Conservation (phyloP, 2,329 filamentous ascomycete species). For the Cadophora luteo-olivacea region DNA sequence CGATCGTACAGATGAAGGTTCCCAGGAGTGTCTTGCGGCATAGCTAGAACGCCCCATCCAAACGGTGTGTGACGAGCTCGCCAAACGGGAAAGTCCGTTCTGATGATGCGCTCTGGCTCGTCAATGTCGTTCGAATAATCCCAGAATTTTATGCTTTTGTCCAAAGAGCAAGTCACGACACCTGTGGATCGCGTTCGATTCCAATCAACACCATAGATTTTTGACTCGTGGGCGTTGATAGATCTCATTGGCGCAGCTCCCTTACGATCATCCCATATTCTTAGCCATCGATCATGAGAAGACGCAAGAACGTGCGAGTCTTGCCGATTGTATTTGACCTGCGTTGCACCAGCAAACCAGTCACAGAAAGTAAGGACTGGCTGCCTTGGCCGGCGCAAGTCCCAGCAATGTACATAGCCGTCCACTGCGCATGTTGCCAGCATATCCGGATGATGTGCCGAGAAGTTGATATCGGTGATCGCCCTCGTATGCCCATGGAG, state of each 20-base stretch:
- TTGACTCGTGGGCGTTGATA: slow-evolving; percentile 87
- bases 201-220: slow-evolving; percentile 97
- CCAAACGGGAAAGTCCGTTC: slow-evolving; percentile 88
- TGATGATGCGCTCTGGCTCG: slow-evolving; percentile 76
- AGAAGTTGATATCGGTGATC: slow-evolving; percentile 97
- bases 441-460: slow-evolving; percentile 87
- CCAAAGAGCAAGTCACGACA: slow-evolving; percentile 86
- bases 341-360: slow-evolving; percentile 92
- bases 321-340: slow-evolving; percentile 93
- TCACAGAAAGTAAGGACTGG: slow-evolving; percentile 85
- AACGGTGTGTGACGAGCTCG: slow-evolving; percentile 91
- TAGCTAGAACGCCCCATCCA: slow-evolving; percentile 82
- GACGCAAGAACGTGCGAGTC: slow-evolving; percentile 88
- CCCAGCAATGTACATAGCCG: slow-evolving; percentile 93
- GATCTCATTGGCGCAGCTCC: slow-evolving; percentile 80
- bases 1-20: slow-evolving; percentile 86
- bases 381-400: slow-evolving; percentile 75
- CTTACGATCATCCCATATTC: slow-evolving; percentile 89
- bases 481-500: slow-evolving; percentile 85
- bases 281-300: slow-evolving; percentile 85
- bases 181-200: slow-evolving; percentile 76
- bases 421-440: slow-evolving; percentile 92
- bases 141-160: slow-evolving; percentile 94
- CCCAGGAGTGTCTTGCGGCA: slow-evolving; percentile 89
- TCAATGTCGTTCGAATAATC: slow-evolving; percentile 72